These are phyloP conservation scores for Cryptosporidium baileyi DNA, from an alignment of 169 alveolate species.

Conservation along the genomic window DNA sequence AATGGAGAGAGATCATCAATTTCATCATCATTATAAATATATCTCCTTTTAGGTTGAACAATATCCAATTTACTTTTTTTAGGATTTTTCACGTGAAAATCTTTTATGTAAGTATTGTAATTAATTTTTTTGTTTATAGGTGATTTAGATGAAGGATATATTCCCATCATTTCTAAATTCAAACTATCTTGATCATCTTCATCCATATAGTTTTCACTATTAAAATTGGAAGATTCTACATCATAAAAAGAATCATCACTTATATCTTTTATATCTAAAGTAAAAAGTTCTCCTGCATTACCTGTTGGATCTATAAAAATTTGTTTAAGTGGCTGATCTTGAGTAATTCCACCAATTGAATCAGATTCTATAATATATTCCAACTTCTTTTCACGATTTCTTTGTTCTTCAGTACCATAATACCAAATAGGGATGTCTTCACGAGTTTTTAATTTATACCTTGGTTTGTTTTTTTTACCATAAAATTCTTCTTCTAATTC, in stretches of 20 bases:
- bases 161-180: conserved; percentile 37
- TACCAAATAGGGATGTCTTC: conserved; percentile 58
- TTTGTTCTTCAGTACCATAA: conserved; percentile 57
- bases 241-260: conserved; percentile 13
- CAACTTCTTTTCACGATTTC: conserved; percentile 36
- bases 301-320: conserved; percentile 42
- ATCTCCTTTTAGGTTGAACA: conserved; percentile 21
- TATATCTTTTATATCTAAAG: conserved; percentile 20
- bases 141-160: conserved; percentile 2
- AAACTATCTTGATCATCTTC: conserved; percentile 22
- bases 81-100: neutral
- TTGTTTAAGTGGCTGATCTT: neutral
- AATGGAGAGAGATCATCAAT: conserved; percentile 9
- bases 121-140: neutral
- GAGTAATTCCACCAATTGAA: conserved; percentile 14
- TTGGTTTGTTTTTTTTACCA: neutral
- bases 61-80: neutral
- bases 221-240: neutral
- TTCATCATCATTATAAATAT: conserved; percentile 25
- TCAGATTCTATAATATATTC: conserved; percentile 48
- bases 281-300: neutral
- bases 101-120: neutral
- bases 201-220: neutral
- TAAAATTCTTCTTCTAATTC: conserved; percentile 8
- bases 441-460: neutral